A percentile compares a stretch with the other conserved stretches of the same genome.
Conservation (phyloP, 164 flowering plant species). For the Houttuynia cordata region DNA sequence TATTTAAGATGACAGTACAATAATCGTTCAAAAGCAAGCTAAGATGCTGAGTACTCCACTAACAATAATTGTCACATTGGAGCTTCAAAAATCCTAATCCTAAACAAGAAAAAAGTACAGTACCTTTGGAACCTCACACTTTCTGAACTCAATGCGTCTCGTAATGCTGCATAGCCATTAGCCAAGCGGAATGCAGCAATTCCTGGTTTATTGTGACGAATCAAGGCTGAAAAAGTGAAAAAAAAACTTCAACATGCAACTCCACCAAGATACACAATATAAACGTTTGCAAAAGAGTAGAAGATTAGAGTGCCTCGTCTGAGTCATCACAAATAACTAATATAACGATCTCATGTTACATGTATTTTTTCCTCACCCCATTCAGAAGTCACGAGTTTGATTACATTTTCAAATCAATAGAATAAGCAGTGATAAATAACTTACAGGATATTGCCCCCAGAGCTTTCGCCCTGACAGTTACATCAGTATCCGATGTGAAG, state of each 20-base stretch:
- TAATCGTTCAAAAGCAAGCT: no score
- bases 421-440: constrained; percentile 9
- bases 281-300: background rate
- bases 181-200: constrained; percentile 81
- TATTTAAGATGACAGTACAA: no score
- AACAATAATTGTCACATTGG: background rate
- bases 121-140: constrained; percentile 83
- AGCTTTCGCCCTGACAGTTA: constrained; percentile 65
- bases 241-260: background rate
- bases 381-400: no score
- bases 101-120: background rate
- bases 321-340: no score
- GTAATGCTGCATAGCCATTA: constrained; percentile 75
- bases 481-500: constrained; percentile 78
- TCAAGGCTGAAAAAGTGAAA: constrained; percentile 44
- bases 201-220: constrained; percentile 81
- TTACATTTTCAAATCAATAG: no score
- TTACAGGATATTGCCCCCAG: constrained; percentile 95
- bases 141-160: constrained; percentile 74
- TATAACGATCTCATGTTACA: no score
- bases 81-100: background rate
- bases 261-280: background rate
- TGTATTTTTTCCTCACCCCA: no score
- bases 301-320: no score
- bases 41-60: no score